phyloP scores from a whole-genome alignment of 805 yeast species.

The Kodamaea kaohsiungensis region DNA sequence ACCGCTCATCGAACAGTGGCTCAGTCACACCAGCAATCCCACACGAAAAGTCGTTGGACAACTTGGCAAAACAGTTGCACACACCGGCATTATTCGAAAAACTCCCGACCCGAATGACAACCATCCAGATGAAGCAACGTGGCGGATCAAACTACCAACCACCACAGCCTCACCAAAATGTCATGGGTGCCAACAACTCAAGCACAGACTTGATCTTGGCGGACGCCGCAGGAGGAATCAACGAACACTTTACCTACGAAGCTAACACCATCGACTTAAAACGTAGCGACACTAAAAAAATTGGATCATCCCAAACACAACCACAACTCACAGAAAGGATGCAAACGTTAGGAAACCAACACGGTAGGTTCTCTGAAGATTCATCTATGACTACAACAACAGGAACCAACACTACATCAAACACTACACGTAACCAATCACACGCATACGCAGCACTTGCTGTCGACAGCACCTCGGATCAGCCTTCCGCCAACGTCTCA shows the following conservation, averaged over 20 bases:
- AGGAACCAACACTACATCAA: neutral
- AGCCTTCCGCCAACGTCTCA: neutral
- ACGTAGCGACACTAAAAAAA: neutral
- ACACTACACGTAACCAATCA: neutral
- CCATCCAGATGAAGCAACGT: slow-evolving; percentile 22
- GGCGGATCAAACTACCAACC: slow-evolving; percentile 1
- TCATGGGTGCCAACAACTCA: slow-evolving; percentile 21
- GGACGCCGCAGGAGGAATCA: slow-evolving; percentile 24
- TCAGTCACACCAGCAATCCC: slow-evolving; percentile 1
- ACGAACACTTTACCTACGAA: slow-evolving; percentile 34
- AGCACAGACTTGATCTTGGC: slow-evolving; percentile 25
- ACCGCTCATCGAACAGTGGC: slow-evolving; percentile 7
- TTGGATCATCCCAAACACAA: neutral
- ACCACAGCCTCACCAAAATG: slow-evolving; percentile 1
- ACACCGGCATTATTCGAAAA: slow-evolving; percentile 38
- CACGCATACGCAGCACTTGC: slow-evolving; percentile 3
- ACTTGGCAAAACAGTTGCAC: slow-evolving; percentile 41
- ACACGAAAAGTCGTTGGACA: slow-evolving; percentile 28
- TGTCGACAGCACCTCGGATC: neutral
- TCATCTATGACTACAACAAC: neutral
- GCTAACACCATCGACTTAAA: slow-evolving; percentile 8
- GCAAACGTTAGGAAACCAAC: neutral
- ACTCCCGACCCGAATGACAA: slow-evolving; percentile 35
- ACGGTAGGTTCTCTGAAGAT: neutral
- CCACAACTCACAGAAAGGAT: neutral